phyloP scores from a whole-genome alignment of 129 eudicot genomes.

The Deinandra increscens region DNA sequence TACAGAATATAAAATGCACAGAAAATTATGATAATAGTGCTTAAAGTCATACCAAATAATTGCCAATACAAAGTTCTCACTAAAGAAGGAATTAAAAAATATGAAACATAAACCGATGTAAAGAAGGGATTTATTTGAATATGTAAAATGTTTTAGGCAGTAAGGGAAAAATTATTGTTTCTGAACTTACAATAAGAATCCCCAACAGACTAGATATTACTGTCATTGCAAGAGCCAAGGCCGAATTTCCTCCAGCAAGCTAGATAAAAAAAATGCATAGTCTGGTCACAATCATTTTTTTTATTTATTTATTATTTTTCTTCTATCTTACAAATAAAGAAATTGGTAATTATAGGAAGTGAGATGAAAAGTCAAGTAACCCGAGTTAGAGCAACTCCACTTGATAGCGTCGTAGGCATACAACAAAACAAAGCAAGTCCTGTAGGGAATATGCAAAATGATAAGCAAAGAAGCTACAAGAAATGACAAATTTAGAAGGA shows the following conservation, averaged over 20 bases:
- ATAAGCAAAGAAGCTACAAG: constrained; percentile 11
- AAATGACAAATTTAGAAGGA: neutral
- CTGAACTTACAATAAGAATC: constrained; percentile 70
- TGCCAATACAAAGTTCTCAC: constrained; percentile 8
- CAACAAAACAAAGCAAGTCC: constrained; percentile 87
- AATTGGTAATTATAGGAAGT: constrained; percentile 4
- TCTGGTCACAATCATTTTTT: constrained; percentile 20
- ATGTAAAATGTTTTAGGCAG: constrained; percentile 2
- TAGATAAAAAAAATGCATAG: constrained; percentile 40
- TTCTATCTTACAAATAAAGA: neutral
- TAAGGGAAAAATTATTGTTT: constrained; percentile 10
- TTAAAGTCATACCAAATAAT: constrained; percentile 2
- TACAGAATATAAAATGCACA: constrained; percentile 22
- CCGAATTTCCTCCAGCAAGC: constrained; percentile 95
- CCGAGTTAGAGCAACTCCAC: constrained; percentile 91
- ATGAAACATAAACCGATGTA: neutral
- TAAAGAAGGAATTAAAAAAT: neutral
- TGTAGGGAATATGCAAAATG: constrained; percentile 34
- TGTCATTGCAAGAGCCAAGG: constrained; percentile 94
- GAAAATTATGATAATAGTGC: constrained; percentile 9
- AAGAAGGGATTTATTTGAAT: constrained; percentile 1
- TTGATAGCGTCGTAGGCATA: constrained; percentile 97
- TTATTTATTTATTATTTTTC: neutral
- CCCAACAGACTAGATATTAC: constrained; percentile 79
- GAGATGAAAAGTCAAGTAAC: constrained; percentile 34